These are phyloP conservation scores for Saururus chinensis DNA, from an alignment of 164 flowering plant genomes.

Conservation along the genomic window DNA sequence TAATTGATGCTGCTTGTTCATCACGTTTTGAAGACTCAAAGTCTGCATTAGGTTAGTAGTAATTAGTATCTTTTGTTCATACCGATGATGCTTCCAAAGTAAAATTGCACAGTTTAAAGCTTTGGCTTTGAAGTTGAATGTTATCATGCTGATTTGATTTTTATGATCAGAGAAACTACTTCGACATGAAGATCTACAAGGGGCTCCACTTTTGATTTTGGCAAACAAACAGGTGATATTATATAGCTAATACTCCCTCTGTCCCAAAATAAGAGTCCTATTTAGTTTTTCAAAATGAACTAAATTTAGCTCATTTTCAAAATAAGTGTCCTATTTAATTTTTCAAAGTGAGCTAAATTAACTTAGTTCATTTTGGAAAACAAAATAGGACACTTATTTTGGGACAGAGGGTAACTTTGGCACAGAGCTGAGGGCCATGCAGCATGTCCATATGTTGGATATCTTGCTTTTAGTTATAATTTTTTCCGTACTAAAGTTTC, in stretches of 20 bases:
- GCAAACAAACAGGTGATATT: conserved; percentile 87
- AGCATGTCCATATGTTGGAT: neutral
- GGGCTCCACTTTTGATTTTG: conserved; percentile 86
- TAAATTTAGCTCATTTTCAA: too few species aligned
- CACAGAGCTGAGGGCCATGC: too few species aligned
- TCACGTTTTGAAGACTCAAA: conserved; percentile 96
- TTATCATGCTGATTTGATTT: conserved; percentile 6
- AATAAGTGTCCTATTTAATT: too few species aligned
- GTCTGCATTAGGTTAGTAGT: conserved; percentile 74
- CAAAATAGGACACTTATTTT: too few species aligned
- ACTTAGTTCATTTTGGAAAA: too few species aligned
- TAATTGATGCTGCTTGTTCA: conserved; percentile 85
- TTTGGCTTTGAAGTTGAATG: neutral
- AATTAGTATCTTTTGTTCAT: neutral
- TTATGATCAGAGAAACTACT: conserved; percentile 67
- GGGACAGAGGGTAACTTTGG: too few species aligned
- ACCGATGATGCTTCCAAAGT: neutral
- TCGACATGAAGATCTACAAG: conserved; percentile 81
- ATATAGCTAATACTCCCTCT: too few species aligned
- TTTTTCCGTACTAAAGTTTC: neutral
- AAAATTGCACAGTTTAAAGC: neutral
- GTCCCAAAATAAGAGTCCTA: too few species aligned
- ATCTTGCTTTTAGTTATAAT: neutral
- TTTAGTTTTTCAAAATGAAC: neutral
- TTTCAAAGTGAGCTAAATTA: too few species aligned